A percentile compares a stretch with the other conserved stretches of the same genome.
These are phyloP conservation scores for Xerocomus potaroensis DNA, from an alignment of 768 basidiomycete species.

Conservation along the genomic window DNA sequence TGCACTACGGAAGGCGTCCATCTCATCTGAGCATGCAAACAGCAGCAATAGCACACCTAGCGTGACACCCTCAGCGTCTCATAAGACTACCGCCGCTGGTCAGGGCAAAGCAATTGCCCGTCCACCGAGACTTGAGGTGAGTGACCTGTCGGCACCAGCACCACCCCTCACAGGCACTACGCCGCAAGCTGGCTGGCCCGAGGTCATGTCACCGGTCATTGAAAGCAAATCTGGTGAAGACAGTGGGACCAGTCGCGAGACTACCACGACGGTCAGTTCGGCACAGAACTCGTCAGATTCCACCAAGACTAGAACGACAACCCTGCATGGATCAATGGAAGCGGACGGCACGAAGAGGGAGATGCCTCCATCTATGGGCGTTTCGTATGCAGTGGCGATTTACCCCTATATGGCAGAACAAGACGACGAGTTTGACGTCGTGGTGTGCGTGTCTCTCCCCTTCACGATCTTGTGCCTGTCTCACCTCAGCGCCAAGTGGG, in stretches of 20 bases:
- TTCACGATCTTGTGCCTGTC: not conserved
- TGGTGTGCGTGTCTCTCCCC: slow-evolving; percentile 61
- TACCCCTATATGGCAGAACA: slow-evolving; percentile 99
- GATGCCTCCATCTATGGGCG: slow-evolving; percentile 44
- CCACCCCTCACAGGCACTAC: slow-evolving; percentile 55
- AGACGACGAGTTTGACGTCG: slow-evolving; percentile 97
- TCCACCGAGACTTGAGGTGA: slow-evolving; percentile 68
- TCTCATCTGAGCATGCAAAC: slow-evolving; percentile 25
- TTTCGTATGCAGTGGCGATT: slow-evolving; percentile 95
- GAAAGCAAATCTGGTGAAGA: slow-evolving; percentile 47
- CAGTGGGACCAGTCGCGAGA: slow-evolving; percentile 35
- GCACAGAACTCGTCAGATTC: slow-evolving; percentile 26
- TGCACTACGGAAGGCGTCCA: slow-evolving; percentile 75
- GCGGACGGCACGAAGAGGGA: slow-evolving; percentile 38
- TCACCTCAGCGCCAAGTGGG: slow-evolving; percentile 46
- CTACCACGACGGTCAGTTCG: slow-evolving; percentile 31
- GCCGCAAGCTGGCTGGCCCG: slow-evolving; percentile 74
- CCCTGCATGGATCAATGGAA: slow-evolving; percentile 21
- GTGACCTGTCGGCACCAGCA: slow-evolving; percentile 51
- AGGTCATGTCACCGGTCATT: slow-evolving; percentile 57
- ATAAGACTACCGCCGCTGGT: slow-evolving; percentile 25
- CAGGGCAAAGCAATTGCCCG: slow-evolving; percentile 41
- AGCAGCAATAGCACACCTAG: slow-evolving; percentile 18
- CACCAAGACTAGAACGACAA: slow-evolving; percentile 16
- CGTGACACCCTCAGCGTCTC: slow-evolving; percentile 15